Conservation (phyloP, 306 rosid genomes). For the Heteromeles arbutifolia region DNA sequence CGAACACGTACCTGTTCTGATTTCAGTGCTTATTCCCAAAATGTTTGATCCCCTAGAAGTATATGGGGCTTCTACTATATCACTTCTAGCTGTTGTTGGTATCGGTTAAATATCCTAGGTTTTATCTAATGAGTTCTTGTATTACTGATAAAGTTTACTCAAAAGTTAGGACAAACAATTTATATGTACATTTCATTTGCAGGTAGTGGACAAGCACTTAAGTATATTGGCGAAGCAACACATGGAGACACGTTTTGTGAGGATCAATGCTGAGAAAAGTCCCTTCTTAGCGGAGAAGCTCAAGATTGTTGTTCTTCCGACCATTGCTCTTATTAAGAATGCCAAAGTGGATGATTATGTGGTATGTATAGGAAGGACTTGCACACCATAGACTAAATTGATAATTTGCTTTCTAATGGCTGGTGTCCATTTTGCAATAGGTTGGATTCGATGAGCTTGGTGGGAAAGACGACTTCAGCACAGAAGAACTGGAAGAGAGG, state of each 20-base stretch:
- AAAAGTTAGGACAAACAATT: constrained; percentile 10
- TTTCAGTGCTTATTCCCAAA: neutral
- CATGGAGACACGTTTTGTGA: constrained; percentile 78
- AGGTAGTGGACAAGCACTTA: constrained; percentile 95
- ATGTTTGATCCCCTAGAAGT: neutral
- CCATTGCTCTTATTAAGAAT: constrained; percentile 85
- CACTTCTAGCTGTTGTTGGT: neutral
- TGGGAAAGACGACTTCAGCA: constrained; percentile 86
- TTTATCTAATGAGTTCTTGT: neutral
- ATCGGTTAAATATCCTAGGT: neutral
- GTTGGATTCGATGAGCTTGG: constrained; percentile 98
- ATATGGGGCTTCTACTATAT: neutral
- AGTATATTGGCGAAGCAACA: constrained; percentile 78
- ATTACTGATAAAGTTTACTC: neutral
- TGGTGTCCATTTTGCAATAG: constrained; percentile 26
- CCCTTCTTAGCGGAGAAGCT: constrained; percentile 91
- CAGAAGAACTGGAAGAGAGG: constrained; percentile 84
- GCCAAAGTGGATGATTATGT: constrained; percentile 95
- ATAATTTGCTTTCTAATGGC: neutral
- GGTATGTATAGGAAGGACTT: constrained; percentile 43
- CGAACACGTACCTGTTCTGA: neutral
- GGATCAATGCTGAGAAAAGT: constrained; percentile 85
- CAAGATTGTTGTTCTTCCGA: constrained; percentile 87
- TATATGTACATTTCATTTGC: constrained; percentile 26
- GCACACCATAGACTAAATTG: neutral